phyloP scores from a whole-genome alignment of 2,329 filamentous ascomycete species.

The Leptoxyphium fumago region DNA sequence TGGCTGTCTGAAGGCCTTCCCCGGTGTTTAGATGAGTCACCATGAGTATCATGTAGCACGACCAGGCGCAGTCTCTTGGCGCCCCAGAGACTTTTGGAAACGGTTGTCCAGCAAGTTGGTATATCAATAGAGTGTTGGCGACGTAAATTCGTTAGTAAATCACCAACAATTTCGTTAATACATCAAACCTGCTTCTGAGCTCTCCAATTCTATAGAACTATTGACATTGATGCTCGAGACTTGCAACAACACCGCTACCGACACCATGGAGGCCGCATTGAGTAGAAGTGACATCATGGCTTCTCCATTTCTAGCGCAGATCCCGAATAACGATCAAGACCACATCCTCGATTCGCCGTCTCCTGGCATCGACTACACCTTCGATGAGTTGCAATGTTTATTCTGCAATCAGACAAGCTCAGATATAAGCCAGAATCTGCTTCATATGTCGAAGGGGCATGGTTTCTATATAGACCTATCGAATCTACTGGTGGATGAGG shows the following conservation, averaged over 20 bases:
- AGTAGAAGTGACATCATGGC: neutral
- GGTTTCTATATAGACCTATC: constrained; percentile 26
- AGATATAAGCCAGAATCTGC: constrained; percentile 24
- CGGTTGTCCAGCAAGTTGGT: too few species aligned
- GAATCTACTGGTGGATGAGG: constrained; percentile 25
- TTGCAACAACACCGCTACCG: neutral
- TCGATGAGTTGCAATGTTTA: constrained; percentile 4
- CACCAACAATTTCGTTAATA: too few species aligned
- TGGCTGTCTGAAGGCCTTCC: too few species aligned
- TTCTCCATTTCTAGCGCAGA: neutral
- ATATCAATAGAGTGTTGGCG: too few species aligned
- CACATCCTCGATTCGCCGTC: neutral
- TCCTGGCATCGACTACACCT: neutral
- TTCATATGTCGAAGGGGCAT: constrained; percentile 37
- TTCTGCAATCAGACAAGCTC: constrained; percentile 26
- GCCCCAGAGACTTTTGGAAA: too few species aligned
- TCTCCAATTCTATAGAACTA: neutral
- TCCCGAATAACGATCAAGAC: neutral
- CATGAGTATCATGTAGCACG: too few species aligned
- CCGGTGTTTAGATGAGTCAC: too few species aligned
- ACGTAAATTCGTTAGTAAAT: too few species aligned
- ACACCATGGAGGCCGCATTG: neutral
- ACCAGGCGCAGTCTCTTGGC: too few species aligned
- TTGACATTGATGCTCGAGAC: neutral
- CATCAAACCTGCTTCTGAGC: too few species aligned